Evolutionary conservation across 768 basidiomycete genomes (phyloP).

Genomic region (Lactarius psammicola): DNA sequence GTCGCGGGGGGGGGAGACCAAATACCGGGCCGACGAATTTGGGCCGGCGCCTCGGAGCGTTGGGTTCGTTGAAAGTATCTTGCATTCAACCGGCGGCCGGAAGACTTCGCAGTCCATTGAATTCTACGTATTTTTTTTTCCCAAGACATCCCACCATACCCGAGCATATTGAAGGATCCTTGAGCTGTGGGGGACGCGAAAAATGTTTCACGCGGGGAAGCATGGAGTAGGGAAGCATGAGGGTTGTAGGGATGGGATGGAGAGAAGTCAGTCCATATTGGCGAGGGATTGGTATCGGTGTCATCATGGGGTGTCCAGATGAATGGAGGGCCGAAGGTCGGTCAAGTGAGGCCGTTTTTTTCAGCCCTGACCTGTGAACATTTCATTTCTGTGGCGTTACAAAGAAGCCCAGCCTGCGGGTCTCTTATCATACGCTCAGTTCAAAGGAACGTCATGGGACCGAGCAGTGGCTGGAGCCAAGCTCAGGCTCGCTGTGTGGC

Average conservation of each 20-base stretch:
- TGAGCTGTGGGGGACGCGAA: neutral
- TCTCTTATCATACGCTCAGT: neutral
- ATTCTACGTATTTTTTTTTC: neutral
- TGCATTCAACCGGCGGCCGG: neutral
- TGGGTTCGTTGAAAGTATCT: neutral
- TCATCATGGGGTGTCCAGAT: neutral
- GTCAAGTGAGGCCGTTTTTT: conserved; percentile 15
- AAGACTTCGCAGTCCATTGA: neutral
- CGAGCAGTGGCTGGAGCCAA: neutral
- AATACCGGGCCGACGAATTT: neutral
- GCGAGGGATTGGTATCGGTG: neutral
- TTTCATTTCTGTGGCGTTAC: conserved; percentile 2
- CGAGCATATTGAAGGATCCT: neutral
- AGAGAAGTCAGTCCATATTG: neutral
- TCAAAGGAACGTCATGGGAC: neutral
- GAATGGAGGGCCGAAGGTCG: conserved; percentile 6
- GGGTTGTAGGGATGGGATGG: neutral
- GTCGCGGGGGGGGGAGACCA: neutral
- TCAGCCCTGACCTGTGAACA: neutral
- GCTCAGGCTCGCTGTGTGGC: neutral
- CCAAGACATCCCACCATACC: neutral
- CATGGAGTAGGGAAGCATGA: neutral
- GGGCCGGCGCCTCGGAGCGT: neutral
- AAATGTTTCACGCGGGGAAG: neutral
- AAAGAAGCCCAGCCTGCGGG: neutral